A percentile compares a stretch with the other conserved stretches of the same genome.
These are phyloP conservation scores for Hyaloscypha variabilis DNA, from an alignment of 495 filamentous ascomycete genomes.

Conservation along the genomic window DNA sequence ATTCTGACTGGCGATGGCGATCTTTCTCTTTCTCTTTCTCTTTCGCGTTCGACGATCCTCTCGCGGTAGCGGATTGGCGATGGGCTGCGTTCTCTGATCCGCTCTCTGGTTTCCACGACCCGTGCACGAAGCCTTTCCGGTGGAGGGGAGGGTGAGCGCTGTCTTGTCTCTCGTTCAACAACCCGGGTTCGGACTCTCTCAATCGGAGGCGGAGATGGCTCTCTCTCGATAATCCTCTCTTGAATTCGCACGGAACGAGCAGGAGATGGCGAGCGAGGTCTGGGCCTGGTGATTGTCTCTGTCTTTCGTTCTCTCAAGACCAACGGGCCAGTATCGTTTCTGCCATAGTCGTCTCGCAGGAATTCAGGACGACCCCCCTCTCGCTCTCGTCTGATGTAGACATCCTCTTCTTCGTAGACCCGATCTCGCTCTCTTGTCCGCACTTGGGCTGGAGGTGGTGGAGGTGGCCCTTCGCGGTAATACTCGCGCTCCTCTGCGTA, in stretches of 20 bases:
- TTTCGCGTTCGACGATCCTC: slow-evolving; percentile 29
- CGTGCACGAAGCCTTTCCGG: slow-evolving; percentile 35
- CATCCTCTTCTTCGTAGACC: slow-evolving; percentile 30
- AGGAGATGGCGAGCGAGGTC: slow-evolving; percentile 40
- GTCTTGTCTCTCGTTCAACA: slow-evolving; percentile 43
- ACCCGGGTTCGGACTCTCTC: slow-evolving; percentile 40
- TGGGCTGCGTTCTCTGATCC: slow-evolving; percentile 31
- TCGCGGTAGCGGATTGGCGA: slow-evolving; percentile 29
- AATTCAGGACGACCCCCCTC: slow-evolving; percentile 52
- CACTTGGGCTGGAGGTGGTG: slow-evolving; percentile 15
- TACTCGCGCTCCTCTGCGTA: slow-evolving; percentile 28
- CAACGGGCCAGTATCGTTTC: slow-evolving; percentile 41
- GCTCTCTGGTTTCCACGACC: slow-evolving; percentile 32
- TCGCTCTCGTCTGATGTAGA: slow-evolving; percentile 41
- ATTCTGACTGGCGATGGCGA: slow-evolving; percentile 38
- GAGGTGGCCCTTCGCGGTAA: slow-evolving; percentile 18
- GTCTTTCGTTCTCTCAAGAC: slow-evolving; percentile 43
- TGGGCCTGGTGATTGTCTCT: slow-evolving; percentile 28
- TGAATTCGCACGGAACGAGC: slow-evolving; percentile 18
- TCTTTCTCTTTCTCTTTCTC: slow-evolving; percentile 39
- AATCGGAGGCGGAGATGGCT: slow-evolving; percentile 27
- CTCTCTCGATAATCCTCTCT: slow-evolving; percentile 26
- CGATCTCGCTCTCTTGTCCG: slow-evolving; percentile 10
- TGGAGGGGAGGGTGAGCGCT: slow-evolving; percentile 46
- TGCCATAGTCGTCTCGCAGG: slow-evolving; percentile 54